Evolutionary conservation across 495 filamentous ascomycete genomes (phyloP).

Genomic region (Neurospora sp.): DNA sequence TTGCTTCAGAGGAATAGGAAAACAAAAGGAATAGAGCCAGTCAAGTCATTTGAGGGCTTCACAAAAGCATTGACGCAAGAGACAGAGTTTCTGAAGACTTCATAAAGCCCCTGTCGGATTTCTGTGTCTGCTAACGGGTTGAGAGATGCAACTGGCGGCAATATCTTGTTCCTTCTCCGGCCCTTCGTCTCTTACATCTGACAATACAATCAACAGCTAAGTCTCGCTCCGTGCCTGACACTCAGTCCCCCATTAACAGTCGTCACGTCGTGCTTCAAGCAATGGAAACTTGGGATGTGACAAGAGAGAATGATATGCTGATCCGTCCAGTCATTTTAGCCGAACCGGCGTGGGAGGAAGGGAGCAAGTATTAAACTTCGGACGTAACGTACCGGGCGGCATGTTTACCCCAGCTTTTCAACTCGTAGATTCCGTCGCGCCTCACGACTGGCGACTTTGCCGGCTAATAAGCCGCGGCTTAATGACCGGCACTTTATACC

Average conservation of each 20-base stretch:
- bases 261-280: neutral
- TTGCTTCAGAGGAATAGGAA: neutral
- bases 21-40: neutral
- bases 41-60: neutral
- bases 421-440: neutral
- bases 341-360: neutral
- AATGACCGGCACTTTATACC: slow-evolving; percentile 12
- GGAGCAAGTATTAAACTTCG: neutral
- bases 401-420: neutral
- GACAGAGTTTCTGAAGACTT: neutral
- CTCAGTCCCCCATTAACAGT: neutral
- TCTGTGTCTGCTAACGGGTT: neutral
- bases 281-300: neutral
- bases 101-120: neutral
- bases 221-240: neutral
- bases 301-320: neutral
- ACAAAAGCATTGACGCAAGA: neutral
- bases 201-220: neutral
- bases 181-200: neutral
- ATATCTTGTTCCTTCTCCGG: neutral
- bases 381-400: neutral
- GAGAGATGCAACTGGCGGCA: neutral
- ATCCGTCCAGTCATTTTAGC: neutral
- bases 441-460: neutral
- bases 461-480: slow-evolving; percentile 16